These are phyloP conservation scores for Asterionellopsis glacialis DNA, from an alignment of 108 stramenopile genomes.

Conservation along the genomic window DNA sequence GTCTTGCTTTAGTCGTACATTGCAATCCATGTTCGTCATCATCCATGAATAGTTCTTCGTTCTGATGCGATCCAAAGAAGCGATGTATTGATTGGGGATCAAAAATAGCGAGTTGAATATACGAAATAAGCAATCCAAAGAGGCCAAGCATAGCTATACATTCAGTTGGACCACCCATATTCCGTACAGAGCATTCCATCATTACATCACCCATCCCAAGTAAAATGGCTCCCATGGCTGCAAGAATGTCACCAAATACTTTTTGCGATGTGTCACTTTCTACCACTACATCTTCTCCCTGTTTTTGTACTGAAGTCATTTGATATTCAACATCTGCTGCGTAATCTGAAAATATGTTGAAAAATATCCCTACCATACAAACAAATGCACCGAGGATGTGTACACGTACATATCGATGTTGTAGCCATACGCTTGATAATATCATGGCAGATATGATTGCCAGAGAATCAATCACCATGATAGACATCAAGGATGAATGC, in stretches of 20 bases:
- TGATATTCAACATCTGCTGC: conserved; percentile 16
- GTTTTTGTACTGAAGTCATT: conserved; percentile 13
- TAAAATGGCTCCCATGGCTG: conserved; percentile 57
- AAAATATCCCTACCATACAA: conserved; percentile 52
- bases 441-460: conserved; percentile 82
- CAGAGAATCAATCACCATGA: conserved; percentile 80
- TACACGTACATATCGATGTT: conserved; percentile 33
- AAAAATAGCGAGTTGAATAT: conserved; percentile 43
- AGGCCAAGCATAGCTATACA: conserved; percentile 58
- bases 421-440: conserved; percentile 50
- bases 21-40: conserved; percentile 7
- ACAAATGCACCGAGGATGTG: conserved; percentile 30
- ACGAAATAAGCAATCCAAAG: conserved; percentile 53
- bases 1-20: conserved; percentile 17
- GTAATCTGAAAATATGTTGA: conserved; percentile 60
- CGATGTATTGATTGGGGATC: conserved; percentile 37
- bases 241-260: conserved; percentile 61
- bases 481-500: conserved; percentile 80
- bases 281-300: conserved; percentile 19
- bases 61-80: conserved; percentile 30
- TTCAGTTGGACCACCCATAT: conserved; percentile 39
- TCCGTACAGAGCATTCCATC: conserved; percentile 41
- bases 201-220: conserved; percentile 75
- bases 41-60: too few relatives aligned
- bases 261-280: conserved; percentile 37